These are phyloP conservation scores for Biscutella auriculata DNA, from an alignment of 441 rosid species.

Conservation along the genomic window DNA sequence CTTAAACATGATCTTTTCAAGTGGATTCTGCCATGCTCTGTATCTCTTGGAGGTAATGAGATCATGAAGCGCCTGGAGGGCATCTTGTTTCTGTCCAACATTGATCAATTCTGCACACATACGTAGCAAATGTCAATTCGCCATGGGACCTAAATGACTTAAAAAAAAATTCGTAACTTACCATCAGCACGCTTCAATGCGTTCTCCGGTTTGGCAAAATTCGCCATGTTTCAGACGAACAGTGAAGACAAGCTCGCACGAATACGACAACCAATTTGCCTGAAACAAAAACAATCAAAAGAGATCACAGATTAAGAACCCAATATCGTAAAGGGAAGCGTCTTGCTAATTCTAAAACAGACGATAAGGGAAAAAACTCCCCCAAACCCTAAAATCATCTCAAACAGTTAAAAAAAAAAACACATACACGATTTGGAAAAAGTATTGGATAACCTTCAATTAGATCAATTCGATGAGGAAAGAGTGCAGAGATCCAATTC, in stretches of 20 bases:
- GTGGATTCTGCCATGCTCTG: slow-evolving; percentile 90
- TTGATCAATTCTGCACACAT: slow-evolving; percentile 64
- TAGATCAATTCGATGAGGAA: neutral
- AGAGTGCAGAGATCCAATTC: slow-evolving; percentile 7
- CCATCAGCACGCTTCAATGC: slow-evolving; percentile 97
- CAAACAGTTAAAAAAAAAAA: neutral
- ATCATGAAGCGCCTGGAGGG: slow-evolving; percentile 83
- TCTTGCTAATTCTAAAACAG: neutral
- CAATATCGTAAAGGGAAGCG: too few species aligned
- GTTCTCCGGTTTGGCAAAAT: slow-evolving; percentile 79
- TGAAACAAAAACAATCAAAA: neutral
- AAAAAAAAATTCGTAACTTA: slow-evolving; percentile 9
- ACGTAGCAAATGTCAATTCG: neutral
- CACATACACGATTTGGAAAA: neutral
- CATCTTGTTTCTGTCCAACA: slow-evolving; percentile 98
- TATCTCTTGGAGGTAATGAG: slow-evolving; percentile 83
- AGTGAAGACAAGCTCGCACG: neutral
- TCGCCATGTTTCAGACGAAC: slow-evolving; percentile 43
- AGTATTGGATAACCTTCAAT: slow-evolving; percentile 11
- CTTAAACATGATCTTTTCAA: slow-evolving; percentile 86
- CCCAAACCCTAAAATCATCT: slow-evolving; percentile 14
- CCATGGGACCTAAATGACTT: neutral
- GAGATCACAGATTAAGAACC: too few species aligned
- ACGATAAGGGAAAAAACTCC: neutral
- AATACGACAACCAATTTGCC: slow-evolving; percentile 1